Base-by-base conservation (phyloP, 495 filamentous ascomycete genomes). In the Xylaria telfairii region DNA sequence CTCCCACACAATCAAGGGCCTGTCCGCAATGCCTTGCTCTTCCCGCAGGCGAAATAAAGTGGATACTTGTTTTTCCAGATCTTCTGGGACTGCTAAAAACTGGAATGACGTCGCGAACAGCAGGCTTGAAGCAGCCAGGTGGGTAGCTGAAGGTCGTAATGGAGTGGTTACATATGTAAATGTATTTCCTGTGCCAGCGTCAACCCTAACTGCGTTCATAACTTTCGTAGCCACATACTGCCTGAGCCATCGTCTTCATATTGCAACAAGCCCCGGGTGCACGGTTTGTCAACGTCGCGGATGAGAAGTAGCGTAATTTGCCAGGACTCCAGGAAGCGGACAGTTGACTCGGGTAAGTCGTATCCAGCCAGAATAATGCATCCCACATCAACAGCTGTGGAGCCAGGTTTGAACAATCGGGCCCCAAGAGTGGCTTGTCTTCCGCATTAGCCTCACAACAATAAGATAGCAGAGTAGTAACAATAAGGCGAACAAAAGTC, bases 1-100 rank as follows among this genome's bases (percentile, higher is more conserved):
- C 56, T 83, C 81, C 81, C 81, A 83, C 39, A 81, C 72, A n/a
- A 83, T 71, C 13, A 81, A 44, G 8, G 81, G 80, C 0, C 73
- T 67, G 9, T 69, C 59, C 15, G 10, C 44, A 10, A 74, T 73
- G 39, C 63, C 17, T 60, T 24, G 47, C 76, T 69, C n/a, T 71
- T 32, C 39, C 63, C 61, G 53, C 57, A 15, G 26, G 30, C 39
- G 53, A 21, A 59, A 32, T 7, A 77, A 21, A 24, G 46, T 64
- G 24, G 34, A 69, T 19, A 70, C 66, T 44, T 49, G 66, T 30
- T 3, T 30, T 44, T 65, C 68, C 2, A 71, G 59, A 30, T 64
- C 56, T 6, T 59, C 46, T 13, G 73, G 71, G 21, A 66, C n/a
- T 19, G 66, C 71, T 34, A 75, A 54, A 59, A 69, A 54, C 60